Percentiles rank a stretch among this genome's conserved stretches.
Conservation (phyloP, 1,284 basidiomycete genomes). For the Peniophora sp. region DNA sequence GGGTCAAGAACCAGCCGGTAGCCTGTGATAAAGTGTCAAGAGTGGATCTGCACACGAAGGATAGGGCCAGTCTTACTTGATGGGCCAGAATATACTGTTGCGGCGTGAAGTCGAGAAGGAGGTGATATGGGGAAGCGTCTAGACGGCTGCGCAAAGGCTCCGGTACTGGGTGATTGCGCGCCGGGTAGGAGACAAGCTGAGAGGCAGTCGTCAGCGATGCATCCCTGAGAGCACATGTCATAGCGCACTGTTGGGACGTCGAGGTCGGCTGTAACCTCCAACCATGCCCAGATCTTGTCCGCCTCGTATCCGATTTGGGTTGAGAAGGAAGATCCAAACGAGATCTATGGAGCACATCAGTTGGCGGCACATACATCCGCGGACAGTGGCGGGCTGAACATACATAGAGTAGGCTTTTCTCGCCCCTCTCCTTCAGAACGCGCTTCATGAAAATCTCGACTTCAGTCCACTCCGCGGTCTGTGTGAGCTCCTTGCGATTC, state of each 20-base stretch:
- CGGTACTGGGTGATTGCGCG: not conserved
- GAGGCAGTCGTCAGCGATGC: no score
- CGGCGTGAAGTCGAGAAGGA: constrained; percentile 1
- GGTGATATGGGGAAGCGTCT: not conserved
- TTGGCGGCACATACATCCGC: not conserved
- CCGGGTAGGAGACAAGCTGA: not conserved
- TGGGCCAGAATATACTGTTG: constrained; percentile 6
- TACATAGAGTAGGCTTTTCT: constrained; percentile 4
- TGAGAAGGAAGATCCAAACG: constrained; percentile 3
- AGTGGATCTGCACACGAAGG: no score
- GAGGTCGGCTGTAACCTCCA: no score
- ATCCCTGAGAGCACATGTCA: no score
- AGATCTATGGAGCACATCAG: not conserved
- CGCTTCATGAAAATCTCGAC: constrained; percentile 1
- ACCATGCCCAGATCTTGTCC: no score
- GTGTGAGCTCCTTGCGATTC: no score
- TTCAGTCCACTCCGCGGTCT: not conserved
- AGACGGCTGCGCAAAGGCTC: not conserved
- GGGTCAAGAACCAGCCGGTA: constrained; percentile 5
- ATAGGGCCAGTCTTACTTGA: not conserved
- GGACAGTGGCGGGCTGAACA: not conserved
- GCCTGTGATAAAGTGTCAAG: not conserved
- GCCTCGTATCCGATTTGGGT: not conserved
- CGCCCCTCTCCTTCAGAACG: not conserved
- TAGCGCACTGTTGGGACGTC: no score